Conservation (phyloP, 495 filamentous ascomycete genomes). For the Xylaria longipes region DNA sequence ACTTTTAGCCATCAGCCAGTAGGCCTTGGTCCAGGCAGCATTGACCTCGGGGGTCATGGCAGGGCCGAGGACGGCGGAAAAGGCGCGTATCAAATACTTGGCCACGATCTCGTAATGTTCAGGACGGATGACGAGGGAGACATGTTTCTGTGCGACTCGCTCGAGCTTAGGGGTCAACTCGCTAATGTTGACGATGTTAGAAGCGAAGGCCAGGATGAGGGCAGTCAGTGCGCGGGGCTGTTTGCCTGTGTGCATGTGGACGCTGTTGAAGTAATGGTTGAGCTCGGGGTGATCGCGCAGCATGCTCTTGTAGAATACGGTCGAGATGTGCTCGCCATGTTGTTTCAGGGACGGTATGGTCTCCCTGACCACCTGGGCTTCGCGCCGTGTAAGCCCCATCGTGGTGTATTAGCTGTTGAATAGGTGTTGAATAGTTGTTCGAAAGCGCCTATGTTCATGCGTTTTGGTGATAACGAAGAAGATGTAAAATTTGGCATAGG, state of each 20-base stretch:
- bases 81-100: conserved; percentile 69
- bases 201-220: conserved; percentile 71
- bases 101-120: conserved; percentile 74
- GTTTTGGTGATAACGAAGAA: neutral
- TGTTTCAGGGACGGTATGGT: conserved; percentile 60
- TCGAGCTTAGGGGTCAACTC: conserved; percentile 69
- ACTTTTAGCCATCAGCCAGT: conserved; percentile 65
- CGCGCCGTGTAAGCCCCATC: conserved; percentile 53
- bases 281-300: conserved; percentile 68
- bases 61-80: conserved; percentile 69
- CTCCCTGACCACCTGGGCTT: conserved; percentile 50
- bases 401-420: neutral
- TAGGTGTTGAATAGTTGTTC: neutral
- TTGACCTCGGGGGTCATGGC: conserved; percentile 69
- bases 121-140: conserved; percentile 70
- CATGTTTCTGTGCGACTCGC: conserved; percentile 77
- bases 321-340: conserved; percentile 70
- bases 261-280: conserved; percentile 71
- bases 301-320: conserved; percentile 72
- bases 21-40: conserved; percentile 67
- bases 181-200: conserved; percentile 72
- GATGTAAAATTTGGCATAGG: conserved; percentile 2
- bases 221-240: conserved; percentile 70
- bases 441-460: neutral
- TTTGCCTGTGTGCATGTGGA: conserved; percentile 71